These are phyloP conservation scores for Nannochloris sp. DNA, from an alignment of 139 green algal genomes.

Conservation along the genomic window DNA sequence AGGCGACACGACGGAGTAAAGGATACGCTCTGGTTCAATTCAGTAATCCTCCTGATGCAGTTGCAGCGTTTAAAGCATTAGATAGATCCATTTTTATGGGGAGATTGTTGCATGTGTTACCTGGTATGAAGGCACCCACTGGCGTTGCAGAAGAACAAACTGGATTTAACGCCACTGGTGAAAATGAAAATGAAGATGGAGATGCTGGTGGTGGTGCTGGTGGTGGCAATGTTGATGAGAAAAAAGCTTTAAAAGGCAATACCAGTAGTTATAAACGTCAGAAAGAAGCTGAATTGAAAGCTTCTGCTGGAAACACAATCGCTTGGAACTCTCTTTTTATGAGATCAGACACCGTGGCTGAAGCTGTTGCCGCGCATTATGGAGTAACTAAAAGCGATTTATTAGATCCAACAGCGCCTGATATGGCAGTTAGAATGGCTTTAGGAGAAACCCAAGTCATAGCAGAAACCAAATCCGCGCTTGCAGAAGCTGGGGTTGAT, in stretches of 20 bases:
- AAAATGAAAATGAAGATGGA: neutral
- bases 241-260: neutral
- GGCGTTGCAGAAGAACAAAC: too few species aligned
- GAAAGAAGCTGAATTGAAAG: slow-evolving; percentile 65
- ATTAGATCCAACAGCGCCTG: slow-evolving; percentile 53
- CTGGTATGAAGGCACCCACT: slow-evolving; percentile 45
- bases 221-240: neutral
- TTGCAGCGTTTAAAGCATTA: slow-evolving; percentile 51
- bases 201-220: slow-evolving; percentile 1
- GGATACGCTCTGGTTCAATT: slow-evolving; percentile 89
- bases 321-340: slow-evolving; percentile 99
- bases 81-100: slow-evolving; percentile 81
- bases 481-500: slow-evolving; percentile 66
- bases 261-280: slow-evolving; percentile 49
- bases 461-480: slow-evolving; percentile 77
- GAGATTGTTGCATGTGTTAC: slow-evolving; percentile 89
- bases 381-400: slow-evolving; percentile 82
- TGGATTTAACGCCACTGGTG: too few species aligned
- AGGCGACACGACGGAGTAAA: slow-evolving; percentile 49
- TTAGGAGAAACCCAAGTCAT: slow-evolving; percentile 93
- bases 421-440: slow-evolving; percentile 75
- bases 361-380: slow-evolving; percentile 82
- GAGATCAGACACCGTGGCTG: slow-evolving; percentile 88
- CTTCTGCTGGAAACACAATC: slow-evolving; percentile 53
- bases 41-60: slow-evolving; percentile 57